These are phyloP conservation scores for Psophocarpus tetragonolobus DNA, from an alignment of 306 rosid species.

Conservation along the genomic window DNA sequence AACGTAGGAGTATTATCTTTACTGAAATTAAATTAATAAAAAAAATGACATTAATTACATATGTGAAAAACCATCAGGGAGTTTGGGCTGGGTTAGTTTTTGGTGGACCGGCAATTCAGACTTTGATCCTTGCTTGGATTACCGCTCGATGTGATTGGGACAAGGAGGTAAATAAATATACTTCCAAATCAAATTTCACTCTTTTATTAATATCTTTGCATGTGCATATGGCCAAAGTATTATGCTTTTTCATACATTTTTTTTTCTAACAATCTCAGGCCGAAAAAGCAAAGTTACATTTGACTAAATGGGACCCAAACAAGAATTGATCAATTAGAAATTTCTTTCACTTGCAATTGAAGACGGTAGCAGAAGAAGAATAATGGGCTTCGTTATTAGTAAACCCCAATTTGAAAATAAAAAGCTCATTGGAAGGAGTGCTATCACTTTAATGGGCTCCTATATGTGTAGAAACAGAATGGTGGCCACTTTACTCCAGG, in stretches of 20 bases:
- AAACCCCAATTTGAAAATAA: neutral
- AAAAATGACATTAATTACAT: neutral
- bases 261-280: conserved; percentile 43
- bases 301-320: conserved; percentile 42
- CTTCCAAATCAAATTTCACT: neutral
- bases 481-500: too few relatives aligned
- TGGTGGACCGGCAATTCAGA: conserved; percentile 69
- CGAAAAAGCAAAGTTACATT: conserved; percentile 41
- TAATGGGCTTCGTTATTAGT: neutral
- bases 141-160: conserved; percentile 71
- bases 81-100: conserved; percentile 72
- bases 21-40: too few relatives aligned
- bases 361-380: neutral
- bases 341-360: neutral
- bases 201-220: neutral
- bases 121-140: conserved; percentile 50
- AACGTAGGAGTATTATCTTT: too few relatives aligned
- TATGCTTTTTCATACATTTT: neutral
- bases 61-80: conserved; percentile 41
- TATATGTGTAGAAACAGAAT: too few relatives aligned
- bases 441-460: too few relatives aligned
- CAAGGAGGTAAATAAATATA: conserved; percentile 45
- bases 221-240: neutral
- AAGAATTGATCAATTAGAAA: neutral
- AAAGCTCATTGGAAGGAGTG: neutral